These are phyloP conservation scores for Bipolaris cookei DNA, from an alignment of 2,329 filamentous ascomycete genomes.

Conservation along the genomic window DNA sequence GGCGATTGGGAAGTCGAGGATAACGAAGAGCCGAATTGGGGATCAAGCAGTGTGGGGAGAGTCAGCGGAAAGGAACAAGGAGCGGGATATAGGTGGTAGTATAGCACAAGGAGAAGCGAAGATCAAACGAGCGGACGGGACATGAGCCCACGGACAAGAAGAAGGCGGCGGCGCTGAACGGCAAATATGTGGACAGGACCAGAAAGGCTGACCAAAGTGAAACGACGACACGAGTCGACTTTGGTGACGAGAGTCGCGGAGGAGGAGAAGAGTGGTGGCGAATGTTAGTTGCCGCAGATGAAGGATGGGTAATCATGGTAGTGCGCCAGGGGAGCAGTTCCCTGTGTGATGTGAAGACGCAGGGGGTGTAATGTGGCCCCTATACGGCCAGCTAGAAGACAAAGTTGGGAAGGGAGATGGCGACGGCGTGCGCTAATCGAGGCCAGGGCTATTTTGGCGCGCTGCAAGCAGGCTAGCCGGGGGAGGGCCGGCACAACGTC, in stretches of 20 bases:
- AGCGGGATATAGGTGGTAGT: slow-evolving; percentile 36
- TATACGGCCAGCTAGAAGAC: slow-evolving; percentile 27
- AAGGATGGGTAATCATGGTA: slow-evolving; percentile 30
- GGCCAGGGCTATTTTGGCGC: slow-evolving; percentile 20
- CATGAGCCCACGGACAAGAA: slow-evolving; percentile 33
- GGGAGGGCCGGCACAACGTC: slow-evolving; percentile 15
- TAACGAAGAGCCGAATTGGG: slow-evolving; percentile 23
- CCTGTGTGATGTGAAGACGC: slow-evolving; percentile 36
- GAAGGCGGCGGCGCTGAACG: slow-evolving; percentile 9
- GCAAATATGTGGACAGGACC: slow-evolving; percentile 34
- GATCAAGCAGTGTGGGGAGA: slow-evolving; percentile 21
- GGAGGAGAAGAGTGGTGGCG: slow-evolving; percentile 37
- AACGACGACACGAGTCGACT: slow-evolving; percentile 28
- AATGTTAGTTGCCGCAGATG: slow-evolving; percentile 36
- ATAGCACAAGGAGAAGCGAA: slow-evolving; percentile 34
- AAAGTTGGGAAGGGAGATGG: slow-evolving; percentile 31
- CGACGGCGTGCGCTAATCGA: slow-evolving; percentile 26
- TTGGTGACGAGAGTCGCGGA: slow-evolving; percentile 34
- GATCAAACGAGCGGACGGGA: slow-evolving; percentile 49
- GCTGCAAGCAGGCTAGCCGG: slow-evolving; percentile 22
- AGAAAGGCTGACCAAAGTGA: slow-evolving; percentile 35
- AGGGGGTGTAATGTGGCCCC: slow-evolving; percentile 40
- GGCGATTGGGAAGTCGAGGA: slow-evolving; percentile 7
- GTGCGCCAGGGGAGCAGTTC: slow-evolving; percentile 36
- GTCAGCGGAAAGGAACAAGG: slow-evolving; percentile 27